Evolutionary conservation across 2,329 filamentous ascomycete species (phyloP), one percentile per base, ranked within the genome.

Genomic region (Bipolaris oryzae): DNA sequence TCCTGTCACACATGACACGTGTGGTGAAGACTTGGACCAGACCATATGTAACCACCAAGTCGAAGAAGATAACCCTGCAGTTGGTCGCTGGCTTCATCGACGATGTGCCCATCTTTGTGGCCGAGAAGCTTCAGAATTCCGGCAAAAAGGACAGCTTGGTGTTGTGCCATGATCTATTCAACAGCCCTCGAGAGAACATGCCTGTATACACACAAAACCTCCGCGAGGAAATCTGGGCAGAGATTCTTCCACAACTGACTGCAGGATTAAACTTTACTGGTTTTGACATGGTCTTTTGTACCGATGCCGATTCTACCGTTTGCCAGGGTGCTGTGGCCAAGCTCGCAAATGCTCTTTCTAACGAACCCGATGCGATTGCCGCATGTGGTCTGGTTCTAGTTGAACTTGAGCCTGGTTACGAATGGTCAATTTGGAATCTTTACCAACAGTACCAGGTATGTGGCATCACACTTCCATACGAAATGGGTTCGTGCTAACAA

Each of bases 231-330:
- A 43, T 43, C 21, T 43, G 41, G 41, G 41, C 41, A 43, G 41
- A 43, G 41, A 16, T 43, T 10, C 41, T 43, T 28, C 41, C 41
- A 43, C 11, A 43, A 16, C 41, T 43, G 41, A 43, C 41, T 43
- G 41, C 41, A 15, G 41, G 41, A 28, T n/a, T 28, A 11, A 43
- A 43, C 41, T 43, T 43, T 25, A 43, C 41, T 43, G 41, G 41
- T 28, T 43, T 43, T 20, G 41, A 43, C 23, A 43, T 43, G 41
- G 41, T 43, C 20, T 43, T 43, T 43, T 43, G 41, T 43, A 43
- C 41, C 41, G 41, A 43, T 43, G 41, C 41, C 41, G 41, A 43
- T 28, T 43, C 41, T 43, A 43, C 41, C 41, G 41, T 43, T n/a
- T 43, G 41, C 21, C 41, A 43, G 21, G 41, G 41, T 43, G 41